These are phyloP conservation scores for Ceratopteris richardii DNA, from an alignment of 75 land plant genomes.

Conservation along the genomic window DNA sequence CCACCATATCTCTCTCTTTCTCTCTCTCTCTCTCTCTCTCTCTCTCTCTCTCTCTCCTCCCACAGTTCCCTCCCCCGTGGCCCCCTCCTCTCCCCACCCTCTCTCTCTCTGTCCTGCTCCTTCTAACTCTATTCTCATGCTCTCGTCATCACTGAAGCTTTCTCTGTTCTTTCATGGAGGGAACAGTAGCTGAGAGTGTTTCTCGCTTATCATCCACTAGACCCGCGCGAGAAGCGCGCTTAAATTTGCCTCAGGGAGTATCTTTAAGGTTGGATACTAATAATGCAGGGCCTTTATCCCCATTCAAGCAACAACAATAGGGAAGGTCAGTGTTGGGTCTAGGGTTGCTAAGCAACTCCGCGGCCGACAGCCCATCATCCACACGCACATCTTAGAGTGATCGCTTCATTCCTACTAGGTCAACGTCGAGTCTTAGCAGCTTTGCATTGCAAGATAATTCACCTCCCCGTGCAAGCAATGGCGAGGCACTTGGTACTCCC, in stretches of 20 bases:
- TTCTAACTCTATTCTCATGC: slow-evolving; percentile 21
- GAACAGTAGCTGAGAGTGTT: too few relatives aligned
- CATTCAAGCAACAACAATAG: not conserved
- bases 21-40: not conserved
- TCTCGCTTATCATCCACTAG: too few relatives aligned
- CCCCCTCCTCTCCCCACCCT: too few relatives aligned
- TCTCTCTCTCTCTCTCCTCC: too few relatives aligned
- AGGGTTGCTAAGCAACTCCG: not conserved
- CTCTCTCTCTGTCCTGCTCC: too few relatives aligned
- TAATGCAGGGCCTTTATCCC: not conserved
- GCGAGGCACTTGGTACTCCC: not conserved
- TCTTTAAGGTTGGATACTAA: not conserved
- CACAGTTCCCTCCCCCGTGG: too few relatives aligned
- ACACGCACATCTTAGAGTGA: slow-evolving; percentile 72
- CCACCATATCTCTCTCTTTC: too few relatives aligned
- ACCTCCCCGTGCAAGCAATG: slow-evolving; percentile 23
- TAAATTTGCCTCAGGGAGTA: not conserved
- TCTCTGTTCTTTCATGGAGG: too few relatives aligned
- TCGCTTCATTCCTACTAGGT: slow-evolving; percentile 83
- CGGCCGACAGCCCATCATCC: slow-evolving; percentile 24
- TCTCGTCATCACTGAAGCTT: too few relatives aligned
- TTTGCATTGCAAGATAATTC: slow-evolving; percentile 71
- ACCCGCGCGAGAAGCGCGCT: not conserved
- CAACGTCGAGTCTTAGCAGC: slow-evolving; percentile 68
- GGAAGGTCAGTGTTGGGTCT: not conserved